phyloP scores from a whole-genome alignment of 805 yeast genomes.

The Clavispora phyllophila region DNA sequence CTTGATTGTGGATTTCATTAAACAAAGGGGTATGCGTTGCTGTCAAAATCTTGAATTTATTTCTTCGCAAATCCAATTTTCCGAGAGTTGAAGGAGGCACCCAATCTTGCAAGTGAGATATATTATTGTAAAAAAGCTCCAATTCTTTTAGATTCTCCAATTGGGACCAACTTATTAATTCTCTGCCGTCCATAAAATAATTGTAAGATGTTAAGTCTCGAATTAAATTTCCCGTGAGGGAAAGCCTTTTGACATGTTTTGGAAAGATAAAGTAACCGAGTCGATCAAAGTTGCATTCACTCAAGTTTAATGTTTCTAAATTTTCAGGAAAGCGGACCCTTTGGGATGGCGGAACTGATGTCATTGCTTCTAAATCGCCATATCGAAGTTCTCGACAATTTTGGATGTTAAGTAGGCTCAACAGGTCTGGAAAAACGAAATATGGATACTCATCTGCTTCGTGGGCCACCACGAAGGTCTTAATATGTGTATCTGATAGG shows the following conservation, averaged over 20 bases:
- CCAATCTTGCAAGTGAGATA: slow-evolving; percentile 18
- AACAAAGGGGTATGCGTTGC: slow-evolving; percentile 10
- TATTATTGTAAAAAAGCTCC: slow-evolving; percentile 19
- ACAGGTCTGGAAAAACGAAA: slow-evolving; percentile 25
- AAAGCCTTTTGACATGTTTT: slow-evolving; percentile 15
- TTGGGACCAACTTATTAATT: slow-evolving; percentile 19
- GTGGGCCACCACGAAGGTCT: slow-evolving; percentile 9
- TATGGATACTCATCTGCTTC: slow-evolving; percentile 11
- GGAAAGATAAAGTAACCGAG: slow-evolving; percentile 23
- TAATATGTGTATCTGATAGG: slow-evolving; percentile 20
- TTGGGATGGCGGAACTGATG: slow-evolving; percentile 3
- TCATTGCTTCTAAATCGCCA: slow-evolving; percentile 1
- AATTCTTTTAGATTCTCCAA: slow-evolving; percentile 19
- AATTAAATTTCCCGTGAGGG: slow-evolving; percentile 23
- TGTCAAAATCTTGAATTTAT: slow-evolving; percentile 10
- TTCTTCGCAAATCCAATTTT: slow-evolving; percentile 11
- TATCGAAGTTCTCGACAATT: slow-evolving; percentile 12
- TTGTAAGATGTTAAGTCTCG: slow-evolving; percentile 18
- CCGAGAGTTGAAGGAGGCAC: slow-evolving; percentile 12
- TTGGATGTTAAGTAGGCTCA: slow-evolving; percentile 19
- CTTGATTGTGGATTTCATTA: background rate
- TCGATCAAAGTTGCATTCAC: slow-evolving; percentile 18
- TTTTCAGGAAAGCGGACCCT: slow-evolving; percentile 20
- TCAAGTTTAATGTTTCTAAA: slow-evolving; percentile 19
- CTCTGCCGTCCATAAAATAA: slow-evolving; percentile 2